A percentile compares a stretch with the other conserved stretches of the same genome.
Conservation (phyloP, 805 yeast genomes). For the Candida argentea region DNA sequence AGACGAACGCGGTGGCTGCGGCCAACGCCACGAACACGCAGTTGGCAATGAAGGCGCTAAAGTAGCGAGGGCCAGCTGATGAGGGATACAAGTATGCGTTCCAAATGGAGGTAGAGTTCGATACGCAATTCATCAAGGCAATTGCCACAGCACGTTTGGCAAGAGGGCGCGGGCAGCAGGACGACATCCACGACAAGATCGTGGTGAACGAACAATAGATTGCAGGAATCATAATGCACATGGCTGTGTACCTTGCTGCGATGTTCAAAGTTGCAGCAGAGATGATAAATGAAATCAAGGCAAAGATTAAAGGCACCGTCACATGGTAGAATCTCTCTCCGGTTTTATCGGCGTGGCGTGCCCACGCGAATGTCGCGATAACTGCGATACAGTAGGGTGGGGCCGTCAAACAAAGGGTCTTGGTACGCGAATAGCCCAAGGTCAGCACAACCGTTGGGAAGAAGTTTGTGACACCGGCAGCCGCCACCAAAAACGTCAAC, state of each 20-base stretch:
- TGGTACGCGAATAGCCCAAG: constrained; percentile 37
- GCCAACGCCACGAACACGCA: constrained; percentile 36
- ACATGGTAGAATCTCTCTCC: constrained; percentile 48
- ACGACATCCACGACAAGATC: constrained; percentile 46
- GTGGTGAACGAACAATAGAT: constrained; percentile 45
- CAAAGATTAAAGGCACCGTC: constrained; percentile 28
- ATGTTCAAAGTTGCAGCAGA: constrained; percentile 41
- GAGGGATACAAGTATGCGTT: constrained; percentile 42
- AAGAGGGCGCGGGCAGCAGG: constrained; percentile 48
- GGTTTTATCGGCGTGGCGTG: constrained; percentile 45
- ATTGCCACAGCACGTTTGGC: constrained; percentile 49
- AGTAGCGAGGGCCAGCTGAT: constrained; percentile 35
- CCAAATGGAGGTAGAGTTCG: constrained; percentile 49
- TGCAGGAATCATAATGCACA: constrained; percentile 51
- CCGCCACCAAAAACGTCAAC: constrained; percentile 40
- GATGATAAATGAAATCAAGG: constrained; percentile 38
- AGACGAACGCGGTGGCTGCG: constrained; percentile 25
- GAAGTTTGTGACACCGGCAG: constrained; percentile 52
- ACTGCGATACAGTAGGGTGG: constrained; percentile 50
- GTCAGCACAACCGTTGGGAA: constrained; percentile 54
- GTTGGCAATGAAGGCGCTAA: constrained; percentile 38
- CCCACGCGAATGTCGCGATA: constrained; percentile 39
- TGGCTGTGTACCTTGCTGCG: constrained; percentile 49
- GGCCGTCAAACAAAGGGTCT: constrained; percentile 47
- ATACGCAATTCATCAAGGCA: constrained; percentile 46